Conservation (phyloP, 371 early-diverging fungal species). For the Rhizopus delemar region DNA sequence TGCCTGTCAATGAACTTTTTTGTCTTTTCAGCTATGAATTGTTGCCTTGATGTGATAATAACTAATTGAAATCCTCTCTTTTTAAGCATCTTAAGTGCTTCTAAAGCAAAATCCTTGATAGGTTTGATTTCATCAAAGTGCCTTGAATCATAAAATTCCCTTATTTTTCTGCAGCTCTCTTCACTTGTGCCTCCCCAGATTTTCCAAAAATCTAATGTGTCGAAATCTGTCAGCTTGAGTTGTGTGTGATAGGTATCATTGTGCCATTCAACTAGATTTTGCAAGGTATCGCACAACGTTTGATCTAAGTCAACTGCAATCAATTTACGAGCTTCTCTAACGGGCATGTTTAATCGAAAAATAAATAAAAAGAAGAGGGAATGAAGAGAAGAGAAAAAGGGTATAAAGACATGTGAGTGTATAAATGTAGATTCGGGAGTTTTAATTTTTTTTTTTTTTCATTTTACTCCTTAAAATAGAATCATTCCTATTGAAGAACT, state of each 20-base stretch:
- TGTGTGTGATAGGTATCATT: constrained; percentile 46
- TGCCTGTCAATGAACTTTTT: constrained; percentile 54
- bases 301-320: constrained; percentile 59
- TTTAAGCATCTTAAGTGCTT: constrained; percentile 55
- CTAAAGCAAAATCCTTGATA: constrained; percentile 53
- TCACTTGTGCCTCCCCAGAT: constrained; percentile 53
- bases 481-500: constrained; percentile 15
- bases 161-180: constrained; percentile 46
- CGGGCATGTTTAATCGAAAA: neutral
- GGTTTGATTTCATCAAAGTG: constrained; percentile 51
- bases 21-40: constrained; percentile 54
- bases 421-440: neutral
- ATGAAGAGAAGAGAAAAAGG: constrained; percentile 1
- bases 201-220: constrained; percentile 49
- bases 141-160: constrained; percentile 51
- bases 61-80: constrained; percentile 50
- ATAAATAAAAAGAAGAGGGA: neutral
- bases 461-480: neutral
- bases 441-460: constrained; percentile 8
- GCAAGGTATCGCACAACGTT: constrained; percentile 47
- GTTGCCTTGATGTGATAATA: constrained; percentile 54
- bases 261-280: constrained; percentile 49
- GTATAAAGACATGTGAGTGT: neutral
- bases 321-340: constrained; percentile 35
- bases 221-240: constrained; percentile 39